Percentiles rank a stretch among this genome's conserved stretches.
Conservation (phyloP, 306 rosid species). For the Myrica gale region DNA sequence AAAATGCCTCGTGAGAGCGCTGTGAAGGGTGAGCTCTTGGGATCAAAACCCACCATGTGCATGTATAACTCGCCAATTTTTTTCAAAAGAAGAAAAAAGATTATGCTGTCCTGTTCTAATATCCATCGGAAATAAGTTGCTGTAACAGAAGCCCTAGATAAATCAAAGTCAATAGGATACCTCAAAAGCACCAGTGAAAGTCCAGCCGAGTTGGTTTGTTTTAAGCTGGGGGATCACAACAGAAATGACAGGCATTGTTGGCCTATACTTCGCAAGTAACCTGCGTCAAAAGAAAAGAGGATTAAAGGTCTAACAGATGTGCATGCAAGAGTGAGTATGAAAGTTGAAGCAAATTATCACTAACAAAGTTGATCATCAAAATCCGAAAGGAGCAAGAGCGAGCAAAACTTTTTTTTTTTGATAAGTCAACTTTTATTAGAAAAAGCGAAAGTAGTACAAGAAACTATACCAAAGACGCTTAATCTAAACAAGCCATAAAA, state of each 20-base stretch:
- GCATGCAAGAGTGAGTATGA: slow-evolving; percentile 10
- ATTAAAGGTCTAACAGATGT: neutral
- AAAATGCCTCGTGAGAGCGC: neutral
- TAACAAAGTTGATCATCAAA: neutral
- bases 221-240: slow-evolving; percentile 76
- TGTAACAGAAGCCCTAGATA: slow-evolving; percentile 2
- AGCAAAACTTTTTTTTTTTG: too few species aligned
- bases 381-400: neutral
- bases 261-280: slow-evolving; percentile 89
- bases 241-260: slow-evolving; percentile 91
- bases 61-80: neutral
- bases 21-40: neutral
- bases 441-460: too few species aligned
- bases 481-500: too few species aligned
- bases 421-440: too few species aligned
- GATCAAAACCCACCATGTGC: neutral
- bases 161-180: slow-evolving; percentile 37
- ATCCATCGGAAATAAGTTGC: neutral
- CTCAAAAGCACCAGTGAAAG: slow-evolving; percentile 97
- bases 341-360: neutral
- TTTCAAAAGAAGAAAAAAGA: too few species aligned
- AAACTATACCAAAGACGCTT: too few species aligned
- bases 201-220: slow-evolving; percentile 82
- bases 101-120: neutral
- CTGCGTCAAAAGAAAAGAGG: slow-evolving; percentile 36